Conservation (phyloP, 306 rosid genomes). For the Gastrolobium bilobum region DNA sequence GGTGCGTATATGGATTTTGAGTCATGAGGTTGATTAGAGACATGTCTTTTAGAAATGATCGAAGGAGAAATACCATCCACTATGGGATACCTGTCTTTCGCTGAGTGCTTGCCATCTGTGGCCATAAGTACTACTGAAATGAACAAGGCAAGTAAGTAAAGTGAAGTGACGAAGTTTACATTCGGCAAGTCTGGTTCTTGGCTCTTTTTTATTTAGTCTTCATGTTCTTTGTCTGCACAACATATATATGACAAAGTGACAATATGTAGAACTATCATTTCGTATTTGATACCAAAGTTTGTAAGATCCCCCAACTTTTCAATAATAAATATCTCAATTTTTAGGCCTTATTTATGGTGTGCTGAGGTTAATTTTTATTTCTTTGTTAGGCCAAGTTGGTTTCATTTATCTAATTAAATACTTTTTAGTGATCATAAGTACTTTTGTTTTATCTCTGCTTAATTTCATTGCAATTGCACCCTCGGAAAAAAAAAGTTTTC, state of each 20-base stretch:
- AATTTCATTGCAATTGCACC: neutral
- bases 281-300: neutral
- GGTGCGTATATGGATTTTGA: neutral
- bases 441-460: neutral
- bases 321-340: neutral
- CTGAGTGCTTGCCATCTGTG: neutral
- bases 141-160: neutral
- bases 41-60: neutral
- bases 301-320: neutral
- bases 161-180: neutral
- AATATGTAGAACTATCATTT: neutral
- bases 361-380: neutral
- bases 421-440: too few species aligned
- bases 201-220: slow-evolving; percentile 18
- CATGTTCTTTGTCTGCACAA: neutral
- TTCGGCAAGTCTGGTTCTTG: slow-evolving; percentile 38
- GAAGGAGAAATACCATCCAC: neutral
- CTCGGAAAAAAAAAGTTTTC: neutral
- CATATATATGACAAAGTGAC: neutral
- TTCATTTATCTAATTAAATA: neutral
- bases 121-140: slow-evolving; percentile 1
- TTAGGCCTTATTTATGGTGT: neutral
- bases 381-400: neutral
- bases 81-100: neutral
- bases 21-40: neutral